Percentiles rank a stretch among this genome's conserved stretches.
Conservation (phyloP, 345 rosid genomes). For the Rhizophora mangle region DNA sequence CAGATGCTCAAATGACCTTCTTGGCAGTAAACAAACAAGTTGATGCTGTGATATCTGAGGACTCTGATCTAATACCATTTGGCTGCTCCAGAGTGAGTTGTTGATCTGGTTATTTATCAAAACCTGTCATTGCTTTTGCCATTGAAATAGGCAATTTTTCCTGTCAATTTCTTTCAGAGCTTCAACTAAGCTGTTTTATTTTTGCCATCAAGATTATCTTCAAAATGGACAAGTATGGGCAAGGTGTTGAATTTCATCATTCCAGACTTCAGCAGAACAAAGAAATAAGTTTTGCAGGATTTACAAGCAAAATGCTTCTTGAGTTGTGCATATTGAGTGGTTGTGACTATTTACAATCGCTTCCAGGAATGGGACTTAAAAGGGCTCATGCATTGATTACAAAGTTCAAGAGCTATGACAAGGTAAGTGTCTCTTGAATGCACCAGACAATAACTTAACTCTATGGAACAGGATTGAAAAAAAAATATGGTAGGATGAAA, state of each 20-base stretch:
- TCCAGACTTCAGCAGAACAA: constrained; percentile 65
- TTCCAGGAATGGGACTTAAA: constrained; percentile 93
- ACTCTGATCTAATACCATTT: constrained; percentile 96
- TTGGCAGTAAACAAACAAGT: constrained; percentile 78
- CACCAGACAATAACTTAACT: background rate
- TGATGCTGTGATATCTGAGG: constrained; percentile 90
- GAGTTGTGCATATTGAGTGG: constrained; percentile 99
- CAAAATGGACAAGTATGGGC: constrained; percentile 97
- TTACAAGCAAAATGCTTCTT: constrained; percentile 80
- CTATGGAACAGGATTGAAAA: background rate
- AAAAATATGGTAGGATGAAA: background rate
- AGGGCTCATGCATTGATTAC: constrained; percentile 82
- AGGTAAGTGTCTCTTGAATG: constrained; percentile 40
- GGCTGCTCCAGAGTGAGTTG: constrained; percentile 92
- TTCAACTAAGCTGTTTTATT: constrained; percentile 8
- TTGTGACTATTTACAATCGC: constrained; percentile 89
- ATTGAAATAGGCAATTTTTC: background rate
- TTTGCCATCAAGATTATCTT: constrained; percentile 58
- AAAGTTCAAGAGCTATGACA: constrained; percentile 75
- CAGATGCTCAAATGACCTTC: constrained; percentile 97
- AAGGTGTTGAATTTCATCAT: constrained; percentile 73
- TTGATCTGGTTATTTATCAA: constrained; percentile 6
- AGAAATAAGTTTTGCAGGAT: constrained; percentile 63
- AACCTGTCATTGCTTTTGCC: background rate
- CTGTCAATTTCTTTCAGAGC: background rate